Evolutionary conservation across 208 protist genomes (phyloP).

Genomic region (Sergeia podlipaevii): DNA sequence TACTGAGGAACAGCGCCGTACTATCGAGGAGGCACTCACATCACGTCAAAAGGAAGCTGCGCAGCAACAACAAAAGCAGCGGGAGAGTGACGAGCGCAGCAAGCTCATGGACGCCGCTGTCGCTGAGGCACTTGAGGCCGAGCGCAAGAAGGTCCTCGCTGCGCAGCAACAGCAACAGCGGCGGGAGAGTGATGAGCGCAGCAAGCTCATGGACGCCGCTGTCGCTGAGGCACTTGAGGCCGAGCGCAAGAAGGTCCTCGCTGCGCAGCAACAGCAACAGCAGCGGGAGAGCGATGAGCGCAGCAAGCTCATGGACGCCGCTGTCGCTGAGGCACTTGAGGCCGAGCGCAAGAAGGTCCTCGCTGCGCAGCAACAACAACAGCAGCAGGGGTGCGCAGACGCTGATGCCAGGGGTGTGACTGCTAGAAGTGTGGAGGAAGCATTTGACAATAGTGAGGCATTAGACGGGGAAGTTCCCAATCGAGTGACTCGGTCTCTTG

Average conservation of each 20-base stretch:
- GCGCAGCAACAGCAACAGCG: not conserved
- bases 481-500: too few relatives aligned
- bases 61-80: not conserved
- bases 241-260: not conserved
- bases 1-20: slow-evolving; percentile 3
- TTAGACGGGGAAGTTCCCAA: too few relatives aligned
- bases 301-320: not conserved
- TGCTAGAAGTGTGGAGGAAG: too few relatives aligned
- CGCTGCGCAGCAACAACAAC: not conserved
- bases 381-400: too few relatives aligned
- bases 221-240: not conserved
- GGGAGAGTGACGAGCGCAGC: not conserved
- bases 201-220: not conserved
- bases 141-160: not conserved
- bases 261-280: slow-evolving; percentile 5
- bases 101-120: not conserved
- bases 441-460: too few relatives aligned
- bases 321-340: not conserved
- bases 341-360: not conserved
- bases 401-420: too few relatives aligned
- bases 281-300: not conserved
- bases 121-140: not conserved
- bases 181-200: not conserved
- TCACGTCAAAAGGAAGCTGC: not conserved
- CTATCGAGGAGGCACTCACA: slow-evolving; percentile 7